These are phyloP conservation scores for Populus tremula DNA, from an alignment of 345 rosid genomes.

Conservation along the genomic window DNA sequence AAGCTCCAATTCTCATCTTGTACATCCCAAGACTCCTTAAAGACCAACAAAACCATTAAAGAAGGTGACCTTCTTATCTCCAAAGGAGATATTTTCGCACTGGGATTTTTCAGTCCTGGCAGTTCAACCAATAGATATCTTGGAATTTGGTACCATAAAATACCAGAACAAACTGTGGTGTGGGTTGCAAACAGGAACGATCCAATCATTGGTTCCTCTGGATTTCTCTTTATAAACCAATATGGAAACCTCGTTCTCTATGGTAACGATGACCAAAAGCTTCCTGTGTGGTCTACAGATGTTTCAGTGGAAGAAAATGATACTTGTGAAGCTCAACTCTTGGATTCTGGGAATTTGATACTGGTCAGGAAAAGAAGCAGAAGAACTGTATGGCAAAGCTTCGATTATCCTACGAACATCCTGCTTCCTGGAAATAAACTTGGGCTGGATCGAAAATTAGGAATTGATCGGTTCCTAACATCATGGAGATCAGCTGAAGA, in stretches of 20 bases:
- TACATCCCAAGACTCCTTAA: neutral
- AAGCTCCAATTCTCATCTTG: neutral
- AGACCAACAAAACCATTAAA: no score
- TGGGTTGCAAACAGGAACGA: conserved; percentile 18
- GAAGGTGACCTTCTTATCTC: no score
- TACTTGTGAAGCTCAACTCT: neutral
- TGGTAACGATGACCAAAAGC: neutral
- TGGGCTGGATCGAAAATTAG: neutral
- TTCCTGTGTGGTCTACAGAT: conserved; percentile 12
- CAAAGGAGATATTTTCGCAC: neutral
- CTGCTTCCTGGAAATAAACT: neutral
- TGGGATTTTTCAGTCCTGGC: conserved; percentile 2
- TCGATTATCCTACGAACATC: no score
- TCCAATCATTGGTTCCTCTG: conserved; percentile 9
- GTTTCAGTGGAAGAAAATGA: neutral
- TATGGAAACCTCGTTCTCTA: neutral
- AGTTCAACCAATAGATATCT: neutral
- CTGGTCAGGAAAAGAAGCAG: neutral
- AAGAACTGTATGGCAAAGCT: neutral
- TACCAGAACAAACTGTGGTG: neutral
- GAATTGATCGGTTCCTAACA: neutral
- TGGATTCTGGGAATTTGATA: conserved; percentile 13
- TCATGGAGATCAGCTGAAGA: neutral
- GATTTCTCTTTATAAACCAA: neutral
- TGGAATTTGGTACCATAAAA: neutral